Percentiles rank a stretch among this genome's conserved stretches.
Conservation (phyloP, 75 land plant species). For the Sequoia sempervirens region DNA sequence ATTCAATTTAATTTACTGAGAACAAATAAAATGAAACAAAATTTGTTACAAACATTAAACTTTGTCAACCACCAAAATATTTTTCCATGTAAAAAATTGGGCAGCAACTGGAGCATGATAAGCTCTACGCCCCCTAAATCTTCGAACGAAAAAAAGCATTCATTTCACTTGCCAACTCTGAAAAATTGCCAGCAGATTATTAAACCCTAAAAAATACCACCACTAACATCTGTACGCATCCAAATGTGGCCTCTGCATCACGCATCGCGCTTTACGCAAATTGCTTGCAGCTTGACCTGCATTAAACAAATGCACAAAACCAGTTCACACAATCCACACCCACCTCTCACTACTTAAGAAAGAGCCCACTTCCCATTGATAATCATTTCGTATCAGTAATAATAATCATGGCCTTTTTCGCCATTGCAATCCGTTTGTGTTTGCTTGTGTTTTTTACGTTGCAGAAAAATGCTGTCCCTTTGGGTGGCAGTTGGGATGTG, state of each 20-base stretch:
- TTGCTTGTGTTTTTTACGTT: neutral
- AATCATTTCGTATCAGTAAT: neutral
- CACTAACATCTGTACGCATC: no score
- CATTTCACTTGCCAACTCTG: no score
- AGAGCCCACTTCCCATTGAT: neutral
- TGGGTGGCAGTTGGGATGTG: slow-evolving; percentile 9
- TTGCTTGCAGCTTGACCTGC: neutral
- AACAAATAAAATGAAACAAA: no score
- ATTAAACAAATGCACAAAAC: neutral
- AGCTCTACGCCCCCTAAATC: no score
- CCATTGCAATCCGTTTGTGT: neutral
- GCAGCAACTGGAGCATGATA: no score
- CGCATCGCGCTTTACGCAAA: neutral
- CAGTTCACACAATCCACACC: neutral
- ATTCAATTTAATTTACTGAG: no score
- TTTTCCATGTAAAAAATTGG: no score
- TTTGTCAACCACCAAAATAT: no score
- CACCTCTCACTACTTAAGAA: neutral
- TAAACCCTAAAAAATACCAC: no score
- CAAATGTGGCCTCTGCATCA: neutral
- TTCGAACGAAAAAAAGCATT: no score
- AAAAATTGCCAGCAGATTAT: no score
- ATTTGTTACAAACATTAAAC: no score
- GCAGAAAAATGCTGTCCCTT: neutral
- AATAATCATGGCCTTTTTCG: neutral